A percentile compares a stretch with the other conserved stretches of the same genome.
Evolutionary conservation across 2,329 filamentous ascomycete genomes (phyloP).

Genomic region (Fusarium ramigenum): DNA sequence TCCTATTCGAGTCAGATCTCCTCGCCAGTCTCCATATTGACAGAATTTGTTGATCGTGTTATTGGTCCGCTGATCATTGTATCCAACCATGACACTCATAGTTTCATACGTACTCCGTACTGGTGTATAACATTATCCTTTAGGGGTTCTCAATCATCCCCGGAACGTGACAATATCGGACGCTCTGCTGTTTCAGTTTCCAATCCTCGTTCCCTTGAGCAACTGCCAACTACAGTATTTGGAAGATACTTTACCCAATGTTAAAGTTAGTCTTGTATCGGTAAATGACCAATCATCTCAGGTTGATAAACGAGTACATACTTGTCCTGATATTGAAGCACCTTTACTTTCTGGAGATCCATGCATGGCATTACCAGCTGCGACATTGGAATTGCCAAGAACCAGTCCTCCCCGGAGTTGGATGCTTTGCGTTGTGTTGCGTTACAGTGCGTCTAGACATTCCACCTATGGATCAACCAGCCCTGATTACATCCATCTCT

Average conservation of each 20-base stretch:
- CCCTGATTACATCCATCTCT: background rate
- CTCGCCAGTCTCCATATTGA: background rate
- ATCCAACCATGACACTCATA: background rate
- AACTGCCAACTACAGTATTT: background rate
- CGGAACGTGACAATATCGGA: conserved; percentile 4
- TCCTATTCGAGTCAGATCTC: conserved; percentile 18
- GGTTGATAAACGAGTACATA: background rate
- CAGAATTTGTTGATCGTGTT: background rate
- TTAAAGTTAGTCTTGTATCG: background rate
- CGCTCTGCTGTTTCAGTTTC: conserved; percentile 16
- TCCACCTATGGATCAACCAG: background rate
- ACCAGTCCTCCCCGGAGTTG: background rate
- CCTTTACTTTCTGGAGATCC: background rate
- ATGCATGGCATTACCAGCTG: background rate
- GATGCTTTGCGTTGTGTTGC: background rate
- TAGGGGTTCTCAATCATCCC: background rate
- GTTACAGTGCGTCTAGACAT: background rate
- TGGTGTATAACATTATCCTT: conserved; percentile 7
- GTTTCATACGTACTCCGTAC: too few relatives aligned
- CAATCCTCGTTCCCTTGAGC: background rate
- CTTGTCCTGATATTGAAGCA: background rate
- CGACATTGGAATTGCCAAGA: conserved; percentile 11
- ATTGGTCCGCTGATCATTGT: background rate
- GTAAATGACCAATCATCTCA: background rate
- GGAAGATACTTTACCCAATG: background rate